Percentiles rank a stretch among this genome's conserved stretches.
Evolutionary conservation across 768 basidiomycete genomes (phyloP).

Genomic region (Pulveroboletus sp.): DNA sequence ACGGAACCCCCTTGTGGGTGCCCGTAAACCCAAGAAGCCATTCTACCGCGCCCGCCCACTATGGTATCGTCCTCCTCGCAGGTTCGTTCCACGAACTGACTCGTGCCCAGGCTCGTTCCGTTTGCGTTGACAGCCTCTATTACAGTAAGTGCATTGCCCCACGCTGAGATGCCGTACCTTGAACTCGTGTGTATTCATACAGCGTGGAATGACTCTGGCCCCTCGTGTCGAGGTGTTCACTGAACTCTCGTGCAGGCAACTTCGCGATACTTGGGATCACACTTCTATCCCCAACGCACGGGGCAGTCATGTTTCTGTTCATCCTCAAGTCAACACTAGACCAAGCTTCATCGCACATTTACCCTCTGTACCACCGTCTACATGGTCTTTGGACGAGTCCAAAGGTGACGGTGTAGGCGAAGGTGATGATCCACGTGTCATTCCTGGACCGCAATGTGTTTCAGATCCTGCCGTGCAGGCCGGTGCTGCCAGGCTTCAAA

Average conservation of each 20-base stretch:
- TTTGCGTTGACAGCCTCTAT: conserved; percentile 62
- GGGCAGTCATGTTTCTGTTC: neutral
- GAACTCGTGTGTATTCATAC: conserved; percentile 9
- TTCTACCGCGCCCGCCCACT: conserved; percentile 48
- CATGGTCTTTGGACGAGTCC: conserved; percentile 10
- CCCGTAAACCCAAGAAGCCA: conserved; percentile 34
- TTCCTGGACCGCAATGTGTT: conserved; percentile 37
- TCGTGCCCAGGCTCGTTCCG: conserved; percentile 56
- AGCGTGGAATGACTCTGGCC: conserved; percentile 79
- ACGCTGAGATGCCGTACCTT: neutral
- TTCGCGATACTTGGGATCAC: conserved; percentile 45
- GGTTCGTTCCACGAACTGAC: conserved; percentile 5
- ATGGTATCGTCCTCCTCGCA: conserved; percentile 31
- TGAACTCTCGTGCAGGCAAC: conserved; percentile 62
- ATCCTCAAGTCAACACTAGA: conserved; percentile 2
- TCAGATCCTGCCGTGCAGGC: conserved; percentile 58
- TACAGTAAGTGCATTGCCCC: conserved; percentile 44
- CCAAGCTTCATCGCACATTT: conserved; percentile 14
- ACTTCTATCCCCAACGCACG: conserved; percentile 8
- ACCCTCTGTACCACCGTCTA: neutral
- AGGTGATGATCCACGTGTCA: conserved; percentile 36
- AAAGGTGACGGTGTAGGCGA: conserved; percentile 28
- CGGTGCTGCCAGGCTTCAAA: conserved; percentile 69
- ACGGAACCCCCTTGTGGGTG: conserved; percentile 29
- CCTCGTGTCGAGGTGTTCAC: conserved; percentile 79